Percentiles rank a stretch among this genome's conserved stretches.
Conservation (phyloP, 306 rosid species). For the Prosopis cineraria region DNA sequence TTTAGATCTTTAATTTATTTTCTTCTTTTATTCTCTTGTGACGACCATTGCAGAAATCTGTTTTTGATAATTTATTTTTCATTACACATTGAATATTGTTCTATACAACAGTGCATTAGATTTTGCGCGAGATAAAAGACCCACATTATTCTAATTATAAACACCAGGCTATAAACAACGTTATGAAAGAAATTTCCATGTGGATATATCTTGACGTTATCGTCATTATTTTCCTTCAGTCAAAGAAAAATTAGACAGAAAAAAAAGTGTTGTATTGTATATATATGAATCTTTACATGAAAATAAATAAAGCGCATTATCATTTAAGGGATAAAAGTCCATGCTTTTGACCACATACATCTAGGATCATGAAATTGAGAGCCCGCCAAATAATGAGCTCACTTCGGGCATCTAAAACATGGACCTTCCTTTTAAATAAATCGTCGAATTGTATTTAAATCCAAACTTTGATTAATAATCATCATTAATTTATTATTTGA, state of each 20-base stretch:
- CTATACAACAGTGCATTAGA: too few species aligned
- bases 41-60: not conserved
- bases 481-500: not conserved
- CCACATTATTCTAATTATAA: not conserved
- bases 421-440: not conserved
- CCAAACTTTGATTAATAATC: not conserved
- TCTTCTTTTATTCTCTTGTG: not conserved
- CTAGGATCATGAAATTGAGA: not conserved
- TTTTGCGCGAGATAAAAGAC: not conserved
- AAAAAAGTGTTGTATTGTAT: not conserved
- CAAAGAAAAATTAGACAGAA: not conserved
- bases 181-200: too few species aligned
- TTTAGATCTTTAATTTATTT: not conserved
- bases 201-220: not conserved
- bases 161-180: not conserved
- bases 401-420: not conserved
- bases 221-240: not conserved
- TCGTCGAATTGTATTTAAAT: not conserved
- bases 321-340: not conserved
- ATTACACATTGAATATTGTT: not conserved
- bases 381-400: not conserved
- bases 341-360: not conserved
- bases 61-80: not conserved
- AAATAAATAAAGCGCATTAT: not conserved
- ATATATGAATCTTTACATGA: not conserved